Percentiles rank a stretch among this genome's conserved stretches.
Evolutionary conservation across 495 filamentous ascomycete genomes (phyloP).

Genomic region (Penicillium antarcticum): DNA sequence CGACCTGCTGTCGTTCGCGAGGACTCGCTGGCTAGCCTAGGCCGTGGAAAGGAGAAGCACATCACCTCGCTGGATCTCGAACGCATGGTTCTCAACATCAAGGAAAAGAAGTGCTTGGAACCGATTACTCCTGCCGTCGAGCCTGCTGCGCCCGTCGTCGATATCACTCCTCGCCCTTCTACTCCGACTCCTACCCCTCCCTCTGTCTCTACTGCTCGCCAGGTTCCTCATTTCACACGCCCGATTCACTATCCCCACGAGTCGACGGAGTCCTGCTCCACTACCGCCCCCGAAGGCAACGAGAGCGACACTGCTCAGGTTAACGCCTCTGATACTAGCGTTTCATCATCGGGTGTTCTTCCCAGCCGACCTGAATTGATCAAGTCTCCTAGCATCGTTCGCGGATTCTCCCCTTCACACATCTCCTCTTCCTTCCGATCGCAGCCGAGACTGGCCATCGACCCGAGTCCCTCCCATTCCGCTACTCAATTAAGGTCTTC

Average conservation of each 20-base stretch:
- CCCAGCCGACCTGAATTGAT: conserved; percentile 41
- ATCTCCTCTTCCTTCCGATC: conserved; percentile 72
- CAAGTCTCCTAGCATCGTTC: conserved; percentile 71
- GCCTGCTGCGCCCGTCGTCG: conserved; percentile 48
- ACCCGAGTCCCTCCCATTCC: conserved; percentile 45
- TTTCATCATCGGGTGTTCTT: conserved; percentile 40
- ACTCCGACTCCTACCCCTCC: conserved; percentile 43
- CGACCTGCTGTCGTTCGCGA: conserved; percentile 45
- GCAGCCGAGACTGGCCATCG: conserved; percentile 48
- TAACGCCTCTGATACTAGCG: conserved; percentile 51
- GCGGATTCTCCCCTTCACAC: conserved; percentile 81
- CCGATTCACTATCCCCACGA: conserved; percentile 26
- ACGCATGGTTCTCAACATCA: conserved; percentile 87
- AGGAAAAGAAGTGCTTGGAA: conserved; percentile 69
- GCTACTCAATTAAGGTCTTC: conserved; percentile 43
- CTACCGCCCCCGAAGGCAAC: conserved; percentile 48
- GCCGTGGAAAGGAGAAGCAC: conserved; percentile 78
- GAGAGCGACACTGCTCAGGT: conserved; percentile 40
- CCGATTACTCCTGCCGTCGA: conserved; percentile 48
- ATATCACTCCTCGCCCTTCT: conserved; percentile 45
- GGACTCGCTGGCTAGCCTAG: conserved; percentile 51
- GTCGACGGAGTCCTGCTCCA: conserved; percentile 54
- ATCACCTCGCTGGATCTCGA: conserved; percentile 84
- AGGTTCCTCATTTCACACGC: conserved; percentile 14
- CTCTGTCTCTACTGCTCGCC: conserved; percentile 28